phyloP scores from a whole-genome alignment of 441 rosid species.

The California macrophylla region DNA sequence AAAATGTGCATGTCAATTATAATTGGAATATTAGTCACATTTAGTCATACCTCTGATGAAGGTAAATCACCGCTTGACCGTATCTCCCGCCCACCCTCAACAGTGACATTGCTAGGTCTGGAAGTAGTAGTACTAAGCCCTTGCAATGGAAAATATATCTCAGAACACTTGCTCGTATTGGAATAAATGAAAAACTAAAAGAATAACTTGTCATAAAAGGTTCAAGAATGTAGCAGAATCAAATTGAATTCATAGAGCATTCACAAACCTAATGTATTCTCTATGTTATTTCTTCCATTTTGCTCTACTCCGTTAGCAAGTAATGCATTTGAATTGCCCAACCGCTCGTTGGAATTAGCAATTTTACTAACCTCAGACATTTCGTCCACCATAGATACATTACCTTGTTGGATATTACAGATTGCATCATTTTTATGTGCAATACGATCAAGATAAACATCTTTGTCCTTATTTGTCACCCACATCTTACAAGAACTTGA shows the following conservation, averaged over 20 bases:
- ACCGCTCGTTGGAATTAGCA: conserved; percentile 39
- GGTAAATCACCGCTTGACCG: conserved; percentile 42
- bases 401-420: conserved; percentile 34
- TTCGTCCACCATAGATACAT: conserved; percentile 44
- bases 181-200: conserved; percentile 14
- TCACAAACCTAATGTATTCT: conserved; percentile 47
- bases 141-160: conserved; percentile 28
- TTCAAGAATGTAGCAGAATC: not conserved
- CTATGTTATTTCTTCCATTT: conserved; percentile 47
- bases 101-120: conserved; percentile 38
- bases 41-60: conserved; percentile 43
- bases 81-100: too few relatives aligned
- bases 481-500: conserved; percentile 42
- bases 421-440: conserved; percentile 32
- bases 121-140: conserved; percentile 46
- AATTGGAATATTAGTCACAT: not conserved
- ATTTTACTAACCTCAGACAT: conserved; percentile 39
- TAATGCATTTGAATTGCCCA: conserved; percentile 29
- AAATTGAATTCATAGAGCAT: conserved; percentile 9
- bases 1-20: not conserved
- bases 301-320: conserved; percentile 41
- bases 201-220: conserved; percentile 3
- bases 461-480: conserved; percentile 42
- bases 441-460: conserved; percentile 32
- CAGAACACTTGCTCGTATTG: conserved; percentile 23